These are phyloP conservation scores for Phyllosticta citriasiana DNA, from an alignment of 2,329 filamentous ascomycete genomes.

Conservation along the genomic window DNA sequence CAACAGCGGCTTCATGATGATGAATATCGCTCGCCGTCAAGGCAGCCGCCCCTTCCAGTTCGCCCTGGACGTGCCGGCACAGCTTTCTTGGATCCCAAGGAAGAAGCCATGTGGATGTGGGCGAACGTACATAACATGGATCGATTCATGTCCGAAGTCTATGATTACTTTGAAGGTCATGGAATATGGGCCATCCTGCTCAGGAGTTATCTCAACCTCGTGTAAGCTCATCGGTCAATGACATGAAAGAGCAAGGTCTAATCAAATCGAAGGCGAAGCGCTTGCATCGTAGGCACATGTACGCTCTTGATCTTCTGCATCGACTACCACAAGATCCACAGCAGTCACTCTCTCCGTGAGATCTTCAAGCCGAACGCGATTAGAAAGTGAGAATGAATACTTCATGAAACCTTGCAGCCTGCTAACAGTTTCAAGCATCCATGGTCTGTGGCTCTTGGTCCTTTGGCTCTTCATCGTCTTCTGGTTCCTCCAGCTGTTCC, in stretches of 20 bases:
- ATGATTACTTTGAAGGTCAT: slow-evolving; percentile 74
- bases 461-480: slow-evolving; percentile 81
- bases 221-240: slow-evolving; percentile 42
- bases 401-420: background rate
- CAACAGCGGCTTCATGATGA: slow-evolving; percentile 36
- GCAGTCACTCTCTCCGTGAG: slow-evolving; percentile 51
- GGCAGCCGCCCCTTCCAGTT: slow-evolving; percentile 11
- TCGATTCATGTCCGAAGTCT: slow-evolving; percentile 75
- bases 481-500: slow-evolving; percentile 59
- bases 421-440: slow-evolving; percentile 48
- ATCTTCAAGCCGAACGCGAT: slow-evolving; percentile 68
- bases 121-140: slow-evolving; percentile 85
- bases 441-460: slow-evolving; percentile 62
- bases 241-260: background rate
- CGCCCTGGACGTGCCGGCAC: background rate
- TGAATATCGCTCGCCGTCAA: slow-evolving; percentile 15
- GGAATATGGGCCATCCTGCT: slow-evolving; percentile 80
- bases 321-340: slow-evolving; percentile 63
- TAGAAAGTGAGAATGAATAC: slow-evolving; percentile 20
- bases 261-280: slow-evolving; percentile 54
- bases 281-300: slow-evolving; percentile 72
- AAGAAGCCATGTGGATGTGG: slow-evolving; percentile 86
- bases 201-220: slow-evolving; percentile 58
- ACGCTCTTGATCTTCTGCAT: slow-evolving; percentile 81
- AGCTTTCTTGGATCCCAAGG: slow-evolving; percentile 47